Conservation (phyloP, 2,329 filamentous ascomycete species). For the Dendrostoma leiphaemia region DNA sequence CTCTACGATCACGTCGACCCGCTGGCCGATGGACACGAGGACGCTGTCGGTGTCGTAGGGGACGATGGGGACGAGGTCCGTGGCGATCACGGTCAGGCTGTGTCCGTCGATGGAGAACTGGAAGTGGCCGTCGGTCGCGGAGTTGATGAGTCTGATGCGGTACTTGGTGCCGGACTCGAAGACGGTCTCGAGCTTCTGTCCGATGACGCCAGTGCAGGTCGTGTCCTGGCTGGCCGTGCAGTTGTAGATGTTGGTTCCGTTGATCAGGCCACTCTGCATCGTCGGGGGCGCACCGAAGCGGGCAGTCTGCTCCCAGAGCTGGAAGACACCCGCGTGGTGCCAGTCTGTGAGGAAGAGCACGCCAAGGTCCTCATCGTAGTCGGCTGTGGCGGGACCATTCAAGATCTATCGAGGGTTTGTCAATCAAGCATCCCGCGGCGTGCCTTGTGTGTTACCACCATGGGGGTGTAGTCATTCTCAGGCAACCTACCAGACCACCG, state of each 20-base stretch:
- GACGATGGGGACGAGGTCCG: constrained; percentile 56
- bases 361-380: constrained; percentile 51
- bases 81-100: constrained; percentile 53
- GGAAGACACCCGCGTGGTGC: constrained; percentile 34
- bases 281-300: constrained; percentile 14
- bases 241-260: constrained; percentile 21
- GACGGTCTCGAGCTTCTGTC: constrained; percentile 26
- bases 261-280: constrained; percentile 24
- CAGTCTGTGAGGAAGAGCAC: constrained; percentile 48
- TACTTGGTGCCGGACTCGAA: constrained; percentile 39
- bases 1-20: constrained; percentile 21
- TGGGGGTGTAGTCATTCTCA: not conserved
- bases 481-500: constrained; percentile 27
- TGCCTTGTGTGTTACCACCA: too few relatives aligned
- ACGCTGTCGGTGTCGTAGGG: constrained; percentile 50
- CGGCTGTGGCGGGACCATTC: constrained; percentile 40
- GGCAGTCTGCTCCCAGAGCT: constrained; percentile 20
- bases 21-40: constrained; percentile 42
- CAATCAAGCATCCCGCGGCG: not conserved
- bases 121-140: constrained; percentile 40
- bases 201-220: constrained; percentile 20
- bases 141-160: constrained; percentile 47
- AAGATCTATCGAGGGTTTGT: constrained; percentile 35
- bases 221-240: constrained; percentile 6
- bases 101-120: constrained; percentile 57